A percentile compares a stretch with the other conserved stretches of the same genome.
Conservation (phyloP, 2,329 filamentous ascomycete genomes). For the Paramyrothecium roridum region DNA sequence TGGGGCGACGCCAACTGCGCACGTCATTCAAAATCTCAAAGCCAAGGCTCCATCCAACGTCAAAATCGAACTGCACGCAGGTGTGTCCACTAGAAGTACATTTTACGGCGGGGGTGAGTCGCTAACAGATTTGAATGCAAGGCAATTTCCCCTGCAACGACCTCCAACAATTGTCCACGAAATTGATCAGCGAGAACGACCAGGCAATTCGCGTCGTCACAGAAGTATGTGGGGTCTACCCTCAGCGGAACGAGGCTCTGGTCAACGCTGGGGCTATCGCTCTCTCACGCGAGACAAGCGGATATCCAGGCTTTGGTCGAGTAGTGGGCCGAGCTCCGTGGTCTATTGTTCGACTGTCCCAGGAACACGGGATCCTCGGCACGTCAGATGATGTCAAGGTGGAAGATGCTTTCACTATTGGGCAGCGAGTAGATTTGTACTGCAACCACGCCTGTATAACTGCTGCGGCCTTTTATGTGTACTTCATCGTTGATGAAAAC, state of each 20-base stretch:
- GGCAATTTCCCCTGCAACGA: slow-evolving; percentile 35
- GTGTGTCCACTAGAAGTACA: too few relatives aligned
- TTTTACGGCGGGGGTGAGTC: too few relatives aligned
- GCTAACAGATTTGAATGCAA: neutral
- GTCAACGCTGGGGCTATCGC: slow-evolving; percentile 32
- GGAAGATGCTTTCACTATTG: slow-evolving; percentile 25
- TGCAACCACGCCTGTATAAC: slow-evolving; percentile 34
- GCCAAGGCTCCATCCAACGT: slow-evolving; percentile 23
- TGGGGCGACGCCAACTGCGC: slow-evolving; percentile 32
- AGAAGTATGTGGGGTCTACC: slow-evolving; percentile 35
- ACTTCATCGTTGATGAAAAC: slow-evolving; percentile 31
- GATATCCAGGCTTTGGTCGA: slow-evolving; percentile 23
- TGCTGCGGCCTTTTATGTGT: slow-evolving; percentile 29
- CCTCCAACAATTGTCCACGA: slow-evolving; percentile 34
- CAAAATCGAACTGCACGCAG: slow-evolving; percentile 30
- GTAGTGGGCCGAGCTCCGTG: slow-evolving; percentile 23
- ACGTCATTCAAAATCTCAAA: slow-evolving; percentile 27
- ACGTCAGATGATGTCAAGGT: slow-evolving; percentile 14
- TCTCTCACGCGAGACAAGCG: slow-evolving; percentile 29
- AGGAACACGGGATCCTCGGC: slow-evolving; percentile 34
- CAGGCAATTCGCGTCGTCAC: slow-evolving; percentile 26
- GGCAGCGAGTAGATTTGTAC: slow-evolving; percentile 26
- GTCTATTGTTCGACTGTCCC: slow-evolving; percentile 29
- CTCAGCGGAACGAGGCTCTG: slow-evolving; percentile 32
- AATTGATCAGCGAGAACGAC: slow-evolving; percentile 20